Percentiles rank a stretch among this genome's conserved stretches.
Conservation (phyloP, 192 early-diverging fungal species). For the Globomyces pollinis-pini region DNA sequence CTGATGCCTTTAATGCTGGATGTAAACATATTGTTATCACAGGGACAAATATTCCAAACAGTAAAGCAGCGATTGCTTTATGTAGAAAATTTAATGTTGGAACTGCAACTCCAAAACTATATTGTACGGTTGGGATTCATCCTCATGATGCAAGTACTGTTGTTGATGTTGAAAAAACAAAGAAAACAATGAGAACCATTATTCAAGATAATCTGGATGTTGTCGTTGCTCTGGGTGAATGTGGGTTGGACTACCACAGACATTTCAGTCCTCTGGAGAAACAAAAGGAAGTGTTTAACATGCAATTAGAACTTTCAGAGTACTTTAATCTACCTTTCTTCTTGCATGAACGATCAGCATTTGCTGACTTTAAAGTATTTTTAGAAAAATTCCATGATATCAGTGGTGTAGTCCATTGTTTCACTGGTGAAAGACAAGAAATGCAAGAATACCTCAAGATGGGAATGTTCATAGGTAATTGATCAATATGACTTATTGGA, state of each 20-base stretch:
- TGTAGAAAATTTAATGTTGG: not conserved
- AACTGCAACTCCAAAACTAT: not conserved
- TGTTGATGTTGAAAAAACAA: not conserved
- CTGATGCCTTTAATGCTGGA: not conserved
- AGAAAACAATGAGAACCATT: not conserved
- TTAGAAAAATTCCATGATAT: constrained; percentile 55
- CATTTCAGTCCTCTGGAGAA: constrained; percentile 69
- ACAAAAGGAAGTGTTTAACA: constrained; percentile 65
- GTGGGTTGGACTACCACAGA: constrained; percentile 92
- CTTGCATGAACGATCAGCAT: constrained; percentile 82
- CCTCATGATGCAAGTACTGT: not conserved
- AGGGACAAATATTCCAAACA: not conserved
- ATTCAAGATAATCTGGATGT: constrained; percentile 9
- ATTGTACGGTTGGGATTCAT: not conserved
- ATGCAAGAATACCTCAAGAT: constrained; percentile 49
- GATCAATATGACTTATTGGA: no score
- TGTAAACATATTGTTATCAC: not conserved
- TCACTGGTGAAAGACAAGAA: constrained; percentile 67
- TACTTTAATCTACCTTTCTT: constrained; percentile 79
- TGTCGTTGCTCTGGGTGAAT: constrained; percentile 91
- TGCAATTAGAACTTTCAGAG: constrained; percentile 73
- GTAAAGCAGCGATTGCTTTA: not conserved
- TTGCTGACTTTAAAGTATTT: constrained; percentile 63
- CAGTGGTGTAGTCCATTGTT: constrained; percentile 83
- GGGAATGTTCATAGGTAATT: constrained; percentile 75